Percentiles rank a stretch among this genome's conserved stretches.
Evolutionary conservation across 169 alveolate species (phyloP).

Genomic region (Plasmodium inui): DNA sequence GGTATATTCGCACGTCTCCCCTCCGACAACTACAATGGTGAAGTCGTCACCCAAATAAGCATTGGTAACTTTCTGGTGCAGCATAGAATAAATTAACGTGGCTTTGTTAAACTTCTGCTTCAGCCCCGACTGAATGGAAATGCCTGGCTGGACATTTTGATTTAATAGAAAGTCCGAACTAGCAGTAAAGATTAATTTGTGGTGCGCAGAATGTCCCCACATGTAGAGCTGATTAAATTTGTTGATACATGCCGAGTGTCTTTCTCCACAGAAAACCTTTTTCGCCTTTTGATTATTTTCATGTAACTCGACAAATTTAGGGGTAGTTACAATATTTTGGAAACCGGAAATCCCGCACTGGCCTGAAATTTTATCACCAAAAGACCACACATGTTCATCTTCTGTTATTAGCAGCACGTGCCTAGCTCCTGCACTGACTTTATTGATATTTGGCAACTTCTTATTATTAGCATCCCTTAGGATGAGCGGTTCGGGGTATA

Average conservation of each 20-base stretch:
- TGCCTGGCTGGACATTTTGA: slow-evolving; percentile 88
- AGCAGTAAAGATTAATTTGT: slow-evolving; percentile 88
- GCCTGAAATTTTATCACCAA: slow-evolving; percentile 88
- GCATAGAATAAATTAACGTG: slow-evolving; percentile 80
- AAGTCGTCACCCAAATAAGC: slow-evolving; percentile 83
- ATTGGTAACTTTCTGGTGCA: slow-evolving; percentile 84
- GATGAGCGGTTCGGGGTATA: slow-evolving; percentile 76
- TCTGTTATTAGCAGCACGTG: slow-evolving; percentile 87
- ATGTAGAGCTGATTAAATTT: slow-evolving; percentile 85
- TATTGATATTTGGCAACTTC: slow-evolving; percentile 54
- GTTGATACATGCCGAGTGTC: slow-evolving; percentile 88
- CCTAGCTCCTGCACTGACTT: slow-evolving; percentile 86
- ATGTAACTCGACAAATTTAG: slow-evolving; percentile 76
- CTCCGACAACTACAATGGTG: slow-evolving; percentile 86
- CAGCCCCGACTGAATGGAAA: slow-evolving; percentile 86
- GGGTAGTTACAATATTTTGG: slow-evolving; percentile 77
- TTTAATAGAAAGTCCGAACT: slow-evolving; percentile 82
- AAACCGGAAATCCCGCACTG: slow-evolving; percentile 87
- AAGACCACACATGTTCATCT: slow-evolving; percentile 81
- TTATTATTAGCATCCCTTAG: slow-evolving; percentile 77
- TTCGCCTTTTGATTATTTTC: slow-evolving; percentile 78
- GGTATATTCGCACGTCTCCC: slow-evolving; percentile 32
- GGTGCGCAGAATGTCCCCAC: slow-evolving; percentile 92
- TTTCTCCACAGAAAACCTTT: slow-evolving; percentile 83
- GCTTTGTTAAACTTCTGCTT: slow-evolving; percentile 79